These are phyloP conservation scores for Ceratorhiza oryzae-sativae DNA, from an alignment of 1,284 basidiomycete species.

Conservation along the genomic window DNA sequence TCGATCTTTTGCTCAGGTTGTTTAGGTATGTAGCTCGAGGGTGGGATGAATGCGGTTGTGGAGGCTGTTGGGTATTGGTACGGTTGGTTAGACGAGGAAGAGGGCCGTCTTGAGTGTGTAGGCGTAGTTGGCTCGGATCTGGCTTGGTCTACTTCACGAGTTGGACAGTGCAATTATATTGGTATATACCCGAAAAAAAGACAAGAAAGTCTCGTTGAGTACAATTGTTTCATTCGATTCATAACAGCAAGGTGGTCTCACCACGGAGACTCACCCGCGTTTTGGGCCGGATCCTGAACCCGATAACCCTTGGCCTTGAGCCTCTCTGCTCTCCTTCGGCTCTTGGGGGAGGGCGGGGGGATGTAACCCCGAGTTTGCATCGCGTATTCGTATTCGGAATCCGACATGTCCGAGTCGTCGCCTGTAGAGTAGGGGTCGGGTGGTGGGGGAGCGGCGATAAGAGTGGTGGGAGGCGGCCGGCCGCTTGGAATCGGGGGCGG, in stretches of 20 bases:
- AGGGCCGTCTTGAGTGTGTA: background rate
- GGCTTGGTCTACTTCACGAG: background rate
- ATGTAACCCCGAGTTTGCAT: background rate
- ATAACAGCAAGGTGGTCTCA: constrained; percentile 25
- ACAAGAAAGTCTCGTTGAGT: background rate
- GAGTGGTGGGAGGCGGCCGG: background rate
- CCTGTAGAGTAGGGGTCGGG: background rate
- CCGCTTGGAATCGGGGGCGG: background rate
- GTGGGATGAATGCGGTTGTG: constrained; percentile 6
- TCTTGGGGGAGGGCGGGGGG: constrained; percentile 27
- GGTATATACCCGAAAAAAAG: background rate
- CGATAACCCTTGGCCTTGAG: constrained; percentile 18
- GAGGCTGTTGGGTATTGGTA: background rate
- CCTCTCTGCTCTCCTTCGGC: constrained; percentile 7
- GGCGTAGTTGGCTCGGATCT: background rate
- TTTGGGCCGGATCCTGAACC: constrained; percentile 21
- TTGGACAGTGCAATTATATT: background rate
- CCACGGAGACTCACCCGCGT: constrained; percentile 38
- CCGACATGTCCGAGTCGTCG: constrained; percentile 10
- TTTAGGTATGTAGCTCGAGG: background rate
- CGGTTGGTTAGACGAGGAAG: background rate
- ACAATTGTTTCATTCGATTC: background rate
- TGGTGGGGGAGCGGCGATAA: background rate
- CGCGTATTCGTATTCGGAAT: background rate
- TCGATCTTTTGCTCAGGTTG: constrained; percentile 22